Evolutionary conservation across 257 asterid species (phyloP), one percentile per base, ranked within the genome.

Genomic region (Solanum pimpinellifolium): DNA sequence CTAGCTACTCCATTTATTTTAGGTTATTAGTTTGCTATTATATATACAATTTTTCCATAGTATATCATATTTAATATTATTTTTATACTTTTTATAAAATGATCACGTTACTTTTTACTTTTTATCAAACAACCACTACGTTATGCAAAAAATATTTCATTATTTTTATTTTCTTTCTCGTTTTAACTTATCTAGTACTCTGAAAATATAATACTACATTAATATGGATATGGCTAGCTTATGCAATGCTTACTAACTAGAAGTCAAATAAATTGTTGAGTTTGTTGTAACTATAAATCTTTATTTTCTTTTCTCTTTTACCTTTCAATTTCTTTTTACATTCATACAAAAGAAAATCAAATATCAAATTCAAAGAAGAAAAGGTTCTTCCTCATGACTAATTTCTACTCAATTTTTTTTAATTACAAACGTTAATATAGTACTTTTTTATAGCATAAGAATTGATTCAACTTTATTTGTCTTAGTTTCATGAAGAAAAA

Each of bases 261-360:
- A 74, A 39, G 91, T 87, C 81, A 87, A 87, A 11, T 69, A 87
- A 87, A 56, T n/a, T 69, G 89, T 84, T 89, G 88, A n/a, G 88
- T 89, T 87, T 80, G 90, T 87, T 87, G 90, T 60, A 85, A 87
- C 91, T 60, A n/a, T 37, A 74, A 21, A 68, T 68, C 23, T 33
- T 68, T 33, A 1, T 39, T 13, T 39, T 14, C 39, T 68, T 29
- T 29, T 27, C 75, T n/a, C 39, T 6, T 27, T 27, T 3, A 68
- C 74, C 33, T 66, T 66, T 66, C 27, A 23, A n/a, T 25, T 25
- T 65, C 2, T 3, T 27, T 27, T 10, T 23, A 60, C 5, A 9
- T 59, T 60, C 20, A 59, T 20, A 25, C 25, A 59, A 0, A 62
- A 23, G 3, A 62, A 62, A 23, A 62, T 62, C 69, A 23, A 59